Conservation (phyloP, 495 filamentous ascomycete genomes). For the Lentithecium fluviatile region DNA sequence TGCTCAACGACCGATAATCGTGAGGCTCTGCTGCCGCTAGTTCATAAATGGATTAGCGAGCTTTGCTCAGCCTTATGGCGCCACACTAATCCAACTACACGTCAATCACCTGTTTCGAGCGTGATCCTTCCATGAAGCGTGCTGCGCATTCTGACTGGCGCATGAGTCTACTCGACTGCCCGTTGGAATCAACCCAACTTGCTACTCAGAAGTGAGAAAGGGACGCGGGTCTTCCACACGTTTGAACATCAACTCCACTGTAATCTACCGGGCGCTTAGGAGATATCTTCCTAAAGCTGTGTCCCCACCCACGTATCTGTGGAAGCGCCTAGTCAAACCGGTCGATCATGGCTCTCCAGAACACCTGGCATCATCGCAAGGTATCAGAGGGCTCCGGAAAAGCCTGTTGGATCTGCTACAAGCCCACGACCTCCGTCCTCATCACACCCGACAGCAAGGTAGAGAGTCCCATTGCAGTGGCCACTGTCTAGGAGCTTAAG, state of each 20-base stretch:
- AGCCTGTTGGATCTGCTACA: constrained; percentile 87
- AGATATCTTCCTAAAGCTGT: not conserved
- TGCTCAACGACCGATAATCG: too few relatives aligned
- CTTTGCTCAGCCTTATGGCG: not conserved
- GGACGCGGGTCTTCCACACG: not conserved
- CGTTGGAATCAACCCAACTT: too few relatives aligned
- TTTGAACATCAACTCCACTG: not conserved
- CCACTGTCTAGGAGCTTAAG: constrained; percentile 7
- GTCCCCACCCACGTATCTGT: constrained; percentile 1
- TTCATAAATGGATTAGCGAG: too few relatives aligned
- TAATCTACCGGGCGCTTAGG: constrained; percentile 7
- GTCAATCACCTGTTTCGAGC: too few relatives aligned
- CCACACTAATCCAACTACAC: constrained; percentile 1
- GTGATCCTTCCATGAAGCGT: too few relatives aligned
- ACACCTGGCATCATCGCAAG: constrained; percentile 81
- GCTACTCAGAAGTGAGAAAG: not conserved
- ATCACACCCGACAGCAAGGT: constrained; percentile 91
- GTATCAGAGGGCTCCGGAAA: constrained; percentile 82
- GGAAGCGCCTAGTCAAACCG: not conserved
- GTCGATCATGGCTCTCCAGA: constrained; percentile 60
- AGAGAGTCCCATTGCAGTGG: constrained; percentile 4
- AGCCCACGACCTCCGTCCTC: constrained; percentile 79
- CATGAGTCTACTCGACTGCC: too few relatives aligned
- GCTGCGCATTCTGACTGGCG: too few relatives aligned
- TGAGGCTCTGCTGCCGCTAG: too few relatives aligned